These are phyloP conservation scores for Monoraphidium neglectum DNA, from an alignment of 139 green algal genomes.

Conservation along the genomic window DNA sequence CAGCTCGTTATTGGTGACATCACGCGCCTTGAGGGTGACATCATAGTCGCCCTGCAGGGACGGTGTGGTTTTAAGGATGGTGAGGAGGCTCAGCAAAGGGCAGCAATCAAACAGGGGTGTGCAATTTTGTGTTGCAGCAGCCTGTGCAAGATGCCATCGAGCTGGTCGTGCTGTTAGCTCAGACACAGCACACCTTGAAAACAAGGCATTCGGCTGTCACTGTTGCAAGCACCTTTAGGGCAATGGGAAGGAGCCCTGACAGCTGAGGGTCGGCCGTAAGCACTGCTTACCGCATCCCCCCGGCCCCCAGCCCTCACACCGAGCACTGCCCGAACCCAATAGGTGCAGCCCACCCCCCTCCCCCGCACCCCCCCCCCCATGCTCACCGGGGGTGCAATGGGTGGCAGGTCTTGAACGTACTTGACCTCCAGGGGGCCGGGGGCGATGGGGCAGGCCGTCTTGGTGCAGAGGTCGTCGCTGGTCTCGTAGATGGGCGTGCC, in stretches of 20 bases:
- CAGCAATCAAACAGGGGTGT: neutral
- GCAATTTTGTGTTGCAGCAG: neutral
- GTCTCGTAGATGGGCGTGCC: constrained; percentile 42
- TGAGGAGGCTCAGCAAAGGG: neutral
- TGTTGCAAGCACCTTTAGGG: neutral
- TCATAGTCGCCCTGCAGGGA: constrained; percentile 51
- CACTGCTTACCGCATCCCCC: neutral
- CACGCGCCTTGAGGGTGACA: constrained; percentile 36
- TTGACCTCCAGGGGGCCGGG: constrained; percentile 35
- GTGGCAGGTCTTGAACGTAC: constrained; percentile 46
- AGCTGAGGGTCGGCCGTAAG: neutral
- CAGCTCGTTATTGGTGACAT: constrained; percentile 31
- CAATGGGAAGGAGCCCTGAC: neutral
- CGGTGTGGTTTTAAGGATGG: neutral
- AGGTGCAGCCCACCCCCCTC: neutral
- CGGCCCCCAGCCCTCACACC: neutral
- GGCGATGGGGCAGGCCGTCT: constrained; percentile 46
- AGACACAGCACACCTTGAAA: too few relatives aligned
- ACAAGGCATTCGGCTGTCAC: too few relatives aligned
- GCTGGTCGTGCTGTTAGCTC: too few relatives aligned
- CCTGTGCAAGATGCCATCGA: too few relatives aligned
- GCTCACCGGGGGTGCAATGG: constrained; percentile 55
- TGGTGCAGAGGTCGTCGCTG: constrained; percentile 51
- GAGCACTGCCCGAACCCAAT: neutral
- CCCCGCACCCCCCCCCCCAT: neutral